These are phyloP conservation scores for Sporothrix pallida DNA, from an alignment of 2,329 filamentous ascomycete species.

Conservation along the genomic window DNA sequence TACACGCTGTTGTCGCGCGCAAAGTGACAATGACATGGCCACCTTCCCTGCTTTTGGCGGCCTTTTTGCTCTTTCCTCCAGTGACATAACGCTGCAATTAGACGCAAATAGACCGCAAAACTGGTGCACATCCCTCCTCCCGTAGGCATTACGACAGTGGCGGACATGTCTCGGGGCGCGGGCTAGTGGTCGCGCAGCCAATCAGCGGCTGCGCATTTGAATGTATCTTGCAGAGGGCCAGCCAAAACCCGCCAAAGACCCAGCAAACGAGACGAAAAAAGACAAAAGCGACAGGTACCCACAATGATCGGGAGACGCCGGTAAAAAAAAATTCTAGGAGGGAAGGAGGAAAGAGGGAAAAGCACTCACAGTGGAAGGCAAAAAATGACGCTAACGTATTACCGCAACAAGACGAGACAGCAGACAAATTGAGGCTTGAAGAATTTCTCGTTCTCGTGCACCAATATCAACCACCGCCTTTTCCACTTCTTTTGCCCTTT, in stretches of 20 bases:
- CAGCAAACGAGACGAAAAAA: background rate
- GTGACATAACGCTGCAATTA: constrained; percentile 5
- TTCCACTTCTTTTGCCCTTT: background rate
- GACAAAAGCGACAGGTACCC: constrained; percentile 19
- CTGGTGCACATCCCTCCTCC: constrained; percentile 1
- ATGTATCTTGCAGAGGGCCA: constrained; percentile 13
- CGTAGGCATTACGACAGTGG: constrained; percentile 24
- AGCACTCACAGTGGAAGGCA: constrained; percentile 17
- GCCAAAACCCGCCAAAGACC: background rate
- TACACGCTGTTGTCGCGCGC: background rate
- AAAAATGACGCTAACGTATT: background rate
- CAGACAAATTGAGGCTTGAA: background rate
- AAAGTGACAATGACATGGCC: constrained; percentile 7
- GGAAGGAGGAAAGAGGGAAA: background rate
- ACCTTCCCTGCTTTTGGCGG: constrained; percentile 15
- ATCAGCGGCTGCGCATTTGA: constrained; percentile 36
- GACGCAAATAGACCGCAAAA: background rate
- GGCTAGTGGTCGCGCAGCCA: constrained; percentile 31
- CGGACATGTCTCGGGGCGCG: constrained; percentile 28
- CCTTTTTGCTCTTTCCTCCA: background rate
- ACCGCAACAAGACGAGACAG: background rate
- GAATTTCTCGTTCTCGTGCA: background rate
- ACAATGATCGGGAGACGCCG: constrained; percentile 37
- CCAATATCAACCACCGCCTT: constrained; percentile 4
- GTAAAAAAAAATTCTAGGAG: constrained; percentile 29